Evolutionary conservation across 176 grass and related monocot species (phyloP), one percentile per base, ranked within the genome.

Genomic region (Thinopyrum elongatum): DNA sequence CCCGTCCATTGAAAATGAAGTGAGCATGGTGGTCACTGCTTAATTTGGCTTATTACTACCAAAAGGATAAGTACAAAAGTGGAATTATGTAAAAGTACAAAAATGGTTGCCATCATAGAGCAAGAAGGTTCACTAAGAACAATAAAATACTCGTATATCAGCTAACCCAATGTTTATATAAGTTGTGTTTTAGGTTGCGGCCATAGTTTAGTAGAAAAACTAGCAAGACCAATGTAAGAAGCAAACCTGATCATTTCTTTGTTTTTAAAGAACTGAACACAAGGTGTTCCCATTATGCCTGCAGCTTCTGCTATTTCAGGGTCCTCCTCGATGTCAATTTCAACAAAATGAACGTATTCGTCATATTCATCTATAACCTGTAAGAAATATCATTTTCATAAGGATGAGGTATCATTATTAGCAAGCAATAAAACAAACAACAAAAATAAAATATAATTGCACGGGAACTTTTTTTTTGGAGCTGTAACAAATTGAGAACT

Each of bases 311-410:
- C 97, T 88, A 99, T 94, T 91, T 99, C 97, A 58, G 86, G 94
- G 61, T 99, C 97, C 87, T 99, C 97, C 79, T 99, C 97, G 64
- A 99, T 99, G 81, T 99, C 97, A n/a, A 99, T 99, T 99, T 99
- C 97, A 86, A 99, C 88, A 84, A 94, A 88, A 91, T 99, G 97
- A 22, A 99, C 85, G 10, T 83, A 65, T 79, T 90, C 69, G 34
- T 87, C 83, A 8, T 70, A 99, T 87, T 99, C 97, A 75, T 99
- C 94, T 59, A 99, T 91, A 38, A 99, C 97, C 97, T 99, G 84
- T 36, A 83, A 91, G 10, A 74, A 78, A 61, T 16, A 78, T 66
- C 53, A 61, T 55, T 76, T 75, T 76, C 2, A 12, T 17, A 55
- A 21, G 2, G 16, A 76, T 76, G 13, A 68, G 17, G 27, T 11